Conservation (phyloP, 2,329 filamentous ascomycete species). For the Botrytis byssoidea region DNA sequence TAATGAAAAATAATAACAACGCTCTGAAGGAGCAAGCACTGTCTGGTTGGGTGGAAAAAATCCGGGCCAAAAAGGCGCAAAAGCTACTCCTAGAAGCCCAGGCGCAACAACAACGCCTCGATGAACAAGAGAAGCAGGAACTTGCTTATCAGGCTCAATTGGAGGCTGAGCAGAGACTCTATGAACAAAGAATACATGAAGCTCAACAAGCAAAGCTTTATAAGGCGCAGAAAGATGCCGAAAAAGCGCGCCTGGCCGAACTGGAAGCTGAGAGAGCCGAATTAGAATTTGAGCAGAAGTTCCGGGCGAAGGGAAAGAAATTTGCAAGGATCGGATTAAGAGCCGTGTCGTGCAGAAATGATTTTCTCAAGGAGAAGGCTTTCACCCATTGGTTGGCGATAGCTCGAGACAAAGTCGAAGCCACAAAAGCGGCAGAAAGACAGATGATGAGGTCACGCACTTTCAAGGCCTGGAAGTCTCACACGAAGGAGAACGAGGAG, state of each 20-base stretch:
- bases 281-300: conserved; percentile 19
- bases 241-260: conserved; percentile 4
- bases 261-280: conserved; percentile 9
- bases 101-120: neutral
- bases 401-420: conserved; percentile 62
- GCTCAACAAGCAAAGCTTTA: neutral
- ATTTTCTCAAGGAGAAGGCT: conserved; percentile 62
- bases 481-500: conserved; percentile 48
- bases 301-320: conserved; percentile 49
- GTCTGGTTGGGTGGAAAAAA: neutral
- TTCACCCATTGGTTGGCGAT: conserved; percentile 68
- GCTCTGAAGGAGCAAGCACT: neutral
- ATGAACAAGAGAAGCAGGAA: neutral
- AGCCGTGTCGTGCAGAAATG: conserved; percentile 61
- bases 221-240: neutral
- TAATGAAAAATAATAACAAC: neutral
- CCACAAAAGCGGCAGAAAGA: conserved; percentile 65
- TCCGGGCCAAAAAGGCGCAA: neutral
- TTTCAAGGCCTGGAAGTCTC: conserved; percentile 67
- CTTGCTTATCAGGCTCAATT: neutral
- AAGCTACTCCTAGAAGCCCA: neutral
- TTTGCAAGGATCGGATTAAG: conserved; percentile 56
- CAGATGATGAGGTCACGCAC: conserved; percentile 69
- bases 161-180: neutral
- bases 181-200: neutral